Evolutionary conservation across 805 yeast genomes (phyloP).

Genomic region (Torulaspora franciscae): DNA sequence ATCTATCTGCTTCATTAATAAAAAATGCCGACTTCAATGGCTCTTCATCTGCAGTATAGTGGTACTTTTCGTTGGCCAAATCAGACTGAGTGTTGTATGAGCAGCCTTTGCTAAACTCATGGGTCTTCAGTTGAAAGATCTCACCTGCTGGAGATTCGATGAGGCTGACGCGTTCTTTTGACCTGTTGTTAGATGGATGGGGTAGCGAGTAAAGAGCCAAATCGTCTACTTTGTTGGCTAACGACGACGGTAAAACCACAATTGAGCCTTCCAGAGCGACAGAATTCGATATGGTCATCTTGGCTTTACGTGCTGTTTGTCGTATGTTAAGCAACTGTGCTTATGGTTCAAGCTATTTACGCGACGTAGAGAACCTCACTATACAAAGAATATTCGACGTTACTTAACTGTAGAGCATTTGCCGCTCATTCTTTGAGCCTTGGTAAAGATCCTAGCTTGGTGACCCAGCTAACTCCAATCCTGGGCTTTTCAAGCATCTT

Average conservation of each 20-base stretch:
- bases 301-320: neutral
- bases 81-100: constrained; percentile 20
- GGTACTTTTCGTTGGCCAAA: constrained; percentile 24
- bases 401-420: too few species aligned
- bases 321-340: too few species aligned
- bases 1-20: constrained; percentile 18
- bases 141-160: constrained; percentile 12
- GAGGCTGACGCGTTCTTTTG: constrained; percentile 19
- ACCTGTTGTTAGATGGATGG: constrained; percentile 26
- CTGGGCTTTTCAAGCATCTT: too few species aligned
- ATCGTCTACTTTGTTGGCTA: neutral
- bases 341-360: too few species aligned
- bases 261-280: neutral
- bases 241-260: constrained; percentile 9
- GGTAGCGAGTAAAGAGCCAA: constrained; percentile 24
- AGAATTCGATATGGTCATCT: constrained; percentile 6
- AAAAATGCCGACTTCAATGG: constrained; percentile 29
- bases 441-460: too few species aligned
- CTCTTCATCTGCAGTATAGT: constrained; percentile 22
- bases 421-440: too few species aligned
- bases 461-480: too few species aligned
- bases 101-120: constrained; percentile 27
- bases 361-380: too few species aligned
- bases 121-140: constrained; percentile 20
- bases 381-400: too few species aligned